A percentile compares a stretch with the other conserved stretches of the same genome.
Evolutionary conservation across 352 stramenopile genomes (phyloP).

Genomic region (Salisapilia sapeloensis): DNA sequence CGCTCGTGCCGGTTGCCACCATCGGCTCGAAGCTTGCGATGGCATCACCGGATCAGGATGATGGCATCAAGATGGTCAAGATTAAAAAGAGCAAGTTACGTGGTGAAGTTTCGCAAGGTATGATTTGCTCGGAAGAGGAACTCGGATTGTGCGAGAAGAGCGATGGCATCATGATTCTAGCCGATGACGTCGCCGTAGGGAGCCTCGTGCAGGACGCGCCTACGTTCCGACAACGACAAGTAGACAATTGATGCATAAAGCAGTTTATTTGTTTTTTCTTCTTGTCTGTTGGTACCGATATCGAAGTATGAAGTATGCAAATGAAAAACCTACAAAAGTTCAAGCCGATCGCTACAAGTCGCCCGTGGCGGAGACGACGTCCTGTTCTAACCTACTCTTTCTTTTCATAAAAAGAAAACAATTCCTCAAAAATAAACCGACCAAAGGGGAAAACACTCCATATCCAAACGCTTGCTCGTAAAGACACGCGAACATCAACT

Average conservation of each 20-base stretch:
- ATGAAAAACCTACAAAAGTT: too few relatives aligned
- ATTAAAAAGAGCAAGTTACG: constrained; percentile 77
- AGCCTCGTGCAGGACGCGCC: constrained; percentile 25
- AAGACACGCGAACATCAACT: too few relatives aligned
- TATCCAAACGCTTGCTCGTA: too few relatives aligned
- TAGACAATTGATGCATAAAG: not conserved
- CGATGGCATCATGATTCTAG: constrained; percentile 51
- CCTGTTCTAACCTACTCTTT: too few relatives aligned
- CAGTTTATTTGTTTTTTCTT: too few relatives aligned
- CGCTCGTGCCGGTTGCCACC: constrained; percentile 44
- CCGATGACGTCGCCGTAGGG: constrained; percentile 31
- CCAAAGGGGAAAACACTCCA: too few relatives aligned
- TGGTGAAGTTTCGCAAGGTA: constrained; percentile 56
- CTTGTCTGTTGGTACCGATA: too few relatives aligned
- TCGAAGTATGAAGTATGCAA: too few relatives aligned
- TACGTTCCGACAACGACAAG: not conserved
- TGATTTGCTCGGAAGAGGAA: constrained; percentile 73
- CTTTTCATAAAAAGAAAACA: too few relatives aligned
- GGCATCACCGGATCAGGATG: not conserved
- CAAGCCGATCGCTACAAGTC: too few relatives aligned
- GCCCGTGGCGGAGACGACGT: too few relatives aligned
- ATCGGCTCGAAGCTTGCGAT: constrained; percentile 42
- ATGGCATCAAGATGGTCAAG: constrained; percentile 48
- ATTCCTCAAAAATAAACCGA: too few relatives aligned
- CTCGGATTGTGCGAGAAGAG: constrained; percentile 37